Evolutionary conservation across 495 filamentous ascomycete species (phyloP), one percentile per base, ranked within the genome.

Genomic region (Lophiostoma macrostomum): DNA sequence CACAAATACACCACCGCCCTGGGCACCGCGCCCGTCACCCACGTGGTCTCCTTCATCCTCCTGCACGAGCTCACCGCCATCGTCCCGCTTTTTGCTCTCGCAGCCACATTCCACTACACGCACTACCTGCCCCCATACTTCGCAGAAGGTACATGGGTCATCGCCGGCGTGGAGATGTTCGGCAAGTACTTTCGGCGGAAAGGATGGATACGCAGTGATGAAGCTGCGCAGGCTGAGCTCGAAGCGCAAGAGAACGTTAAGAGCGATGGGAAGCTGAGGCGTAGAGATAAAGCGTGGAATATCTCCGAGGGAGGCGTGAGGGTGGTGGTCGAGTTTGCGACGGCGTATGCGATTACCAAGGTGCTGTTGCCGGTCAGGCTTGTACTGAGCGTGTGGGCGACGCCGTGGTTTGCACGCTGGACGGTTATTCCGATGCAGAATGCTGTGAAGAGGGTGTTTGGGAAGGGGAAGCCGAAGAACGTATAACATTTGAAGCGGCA

Each of bases 51-150:
- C 2, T 98, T 98, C 67, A 71, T 98, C 8, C 72, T 96, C 32
- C 78, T 98, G 0, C 93, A 98, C 74, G 93, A 98, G 67, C 51
- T 94, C 27, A 96, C 93, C 0, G 93, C 93, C 14, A 68, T 96
- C 12, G 55, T 90, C 3, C 91, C 93, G 0, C 68, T 97, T 0
- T 66, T 91, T 23, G 86, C 82, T 0, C 76, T 98, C 0, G 80
- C 84, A 10, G 85, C 76, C 5, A 54, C 79, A 1, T 95, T 98
- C 65, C 87, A 96, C 67, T 86, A 86, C 58, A 78, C 77, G 2
- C 69, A 78, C 50, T 84, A 82, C 79, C 71, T 87, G 32, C 87
- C 69, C 30, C 78, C 69, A 38, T 73, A 68, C 22, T 67, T 80
- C 16, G 71, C 72, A n/a, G 76, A 75, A 39, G 73, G 73, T 0